Base-by-base conservation (phyloP, 1,284 basidiomycete species). In the Ganoderma meredithae region DNA sequence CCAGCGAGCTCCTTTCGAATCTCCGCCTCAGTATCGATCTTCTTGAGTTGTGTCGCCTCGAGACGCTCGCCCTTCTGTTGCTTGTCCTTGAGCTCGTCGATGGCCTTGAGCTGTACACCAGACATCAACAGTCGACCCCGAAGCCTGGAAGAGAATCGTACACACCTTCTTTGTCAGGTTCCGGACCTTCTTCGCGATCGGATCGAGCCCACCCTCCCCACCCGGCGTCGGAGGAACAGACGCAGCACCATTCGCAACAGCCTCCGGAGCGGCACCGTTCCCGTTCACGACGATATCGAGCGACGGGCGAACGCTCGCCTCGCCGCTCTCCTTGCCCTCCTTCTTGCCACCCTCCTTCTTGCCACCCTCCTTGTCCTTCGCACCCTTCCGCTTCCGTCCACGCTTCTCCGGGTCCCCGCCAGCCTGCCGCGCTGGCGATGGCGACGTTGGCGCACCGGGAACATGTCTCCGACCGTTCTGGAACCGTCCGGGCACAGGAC, bases 61-160 rank as follows among this genome's bases (percentile, higher is more conserved):
- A 98, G 85, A 67, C 91, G 87, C 79, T 98, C 96, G 1, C 97
- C 97, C 59, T 92, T 88, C 75, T 88, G 90, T 33, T 89, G 86
- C 81, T 95, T 95, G 75, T 95, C 93, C 84, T 98, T 98, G 65
- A 98, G 87, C 76, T 98, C 96, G 43, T 97, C 95, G 74, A 98
- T 98, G 15, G 95, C 96, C 80, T 97, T 97, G 76, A 98, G 86
- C 94, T 97, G 72, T 47, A 31, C 55, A 77, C 62, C 44, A 25
- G 59, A 69, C 19, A 58, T 31, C 17, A 47, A 36, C 25, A 8
- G 12, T 13, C 19, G 13, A 3, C 25, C 15, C 15, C 36, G 8
- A 39, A 39, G 36, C 15, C 36, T 31, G 31, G 25, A 17, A 62
- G 58, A 62, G 36, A 52, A 55, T 55, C 49, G 3, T 3, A 65